Evolutionary conservation across 2,329 filamentous ascomycete genomes (phyloP).

Genomic region (Clonostachys solani): DNA sequence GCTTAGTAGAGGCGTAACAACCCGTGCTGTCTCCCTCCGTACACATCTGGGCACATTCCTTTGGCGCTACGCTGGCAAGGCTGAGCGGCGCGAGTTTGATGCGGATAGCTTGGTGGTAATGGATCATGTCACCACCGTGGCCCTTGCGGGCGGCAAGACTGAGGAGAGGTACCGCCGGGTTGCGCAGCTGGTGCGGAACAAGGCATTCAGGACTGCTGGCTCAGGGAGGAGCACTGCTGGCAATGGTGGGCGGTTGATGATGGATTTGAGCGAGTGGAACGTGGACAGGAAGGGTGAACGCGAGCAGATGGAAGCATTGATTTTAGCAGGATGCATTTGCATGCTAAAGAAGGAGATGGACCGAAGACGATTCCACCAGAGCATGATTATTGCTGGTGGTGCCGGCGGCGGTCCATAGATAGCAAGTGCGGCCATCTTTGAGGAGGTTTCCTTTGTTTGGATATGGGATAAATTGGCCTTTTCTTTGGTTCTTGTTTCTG

Average conservation of each 20-base stretch:
- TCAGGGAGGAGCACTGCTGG: conserved; percentile 32
- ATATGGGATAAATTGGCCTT: background rate
- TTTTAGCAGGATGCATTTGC: conserved; percentile 50
- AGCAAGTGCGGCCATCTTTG: background rate
- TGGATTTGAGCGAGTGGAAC: conserved; percentile 31
- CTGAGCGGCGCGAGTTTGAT: conserved; percentile 37
- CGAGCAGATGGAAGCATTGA: conserved; percentile 40
- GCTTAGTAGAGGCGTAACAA: conserved; percentile 31
- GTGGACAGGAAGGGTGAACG: conserved; percentile 22
- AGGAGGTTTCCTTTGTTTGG: background rate
- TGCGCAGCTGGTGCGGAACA: conserved; percentile 37
- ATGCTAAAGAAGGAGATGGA: conserved; percentile 67
- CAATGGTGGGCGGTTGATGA: conserved; percentile 43
- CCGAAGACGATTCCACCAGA: conserved; percentile 46
- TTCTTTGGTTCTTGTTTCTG: background rate
- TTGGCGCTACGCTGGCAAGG: conserved; percentile 49
- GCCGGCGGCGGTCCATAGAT: conserved; percentile 8
- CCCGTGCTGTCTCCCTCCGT: conserved; percentile 39
- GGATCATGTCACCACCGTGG: conserved; percentile 35
- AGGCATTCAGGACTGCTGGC: conserved; percentile 30
- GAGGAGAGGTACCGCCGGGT: conserved; percentile 24
- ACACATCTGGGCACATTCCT: conserved; percentile 45
- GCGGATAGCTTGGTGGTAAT: conserved; percentile 43
- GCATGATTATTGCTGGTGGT: conserved; percentile 33
- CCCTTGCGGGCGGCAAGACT: conserved; percentile 15